Percentiles rank a stretch among this genome's conserved stretches.
These are phyloP conservation scores for Naumovozyma dairenensis DNA, from an alignment of 805 yeast genomes.

Conservation along the genomic window DNA sequence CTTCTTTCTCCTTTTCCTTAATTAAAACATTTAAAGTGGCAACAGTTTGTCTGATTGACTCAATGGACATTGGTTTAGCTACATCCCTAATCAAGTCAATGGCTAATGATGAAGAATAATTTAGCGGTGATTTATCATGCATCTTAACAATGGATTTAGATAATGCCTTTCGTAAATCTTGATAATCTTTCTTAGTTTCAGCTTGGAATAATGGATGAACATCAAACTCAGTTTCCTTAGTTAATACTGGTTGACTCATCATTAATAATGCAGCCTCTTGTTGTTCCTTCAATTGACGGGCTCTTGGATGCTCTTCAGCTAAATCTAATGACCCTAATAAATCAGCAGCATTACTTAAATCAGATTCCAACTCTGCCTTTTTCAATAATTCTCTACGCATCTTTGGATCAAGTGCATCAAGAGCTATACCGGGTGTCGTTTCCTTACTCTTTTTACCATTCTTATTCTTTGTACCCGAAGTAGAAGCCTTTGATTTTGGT, in stretches of 20 bases:
- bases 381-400: constrained; percentile 67
- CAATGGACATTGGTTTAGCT: constrained; percentile 70
- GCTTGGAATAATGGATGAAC: constrained; percentile 80
- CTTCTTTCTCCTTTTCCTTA: constrained; percentile 81
- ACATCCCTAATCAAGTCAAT: constrained; percentile 81
- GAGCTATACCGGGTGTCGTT: constrained; percentile 30
- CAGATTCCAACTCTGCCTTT: constrained; percentile 75
- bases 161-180: constrained; percentile 64
- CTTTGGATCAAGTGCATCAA: constrained; percentile 58
- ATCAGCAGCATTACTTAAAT: constrained; percentile 87
- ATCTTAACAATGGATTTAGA: constrained; percentile 50
- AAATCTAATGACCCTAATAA: constrained; percentile 67
- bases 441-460: constrained; percentile 31
- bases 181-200: constrained; percentile 68
- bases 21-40: constrained; percentile 73
- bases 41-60: constrained; percentile 73
- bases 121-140: constrained; percentile 50
- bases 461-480: constrained; percentile 26
- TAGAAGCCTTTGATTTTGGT: constrained; percentile 18
- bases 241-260: constrained; percentile 20
- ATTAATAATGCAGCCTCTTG: constrained; percentile 28
- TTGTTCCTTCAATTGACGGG: constrained; percentile 30
- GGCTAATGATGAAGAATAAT: constrained; percentile 67
- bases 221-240: constrained; percentile 48
- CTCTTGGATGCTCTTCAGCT: constrained; percentile 40